Conservation (phyloP, 2,329 filamentous ascomycete genomes). For the Fusarium buharicum region DNA sequence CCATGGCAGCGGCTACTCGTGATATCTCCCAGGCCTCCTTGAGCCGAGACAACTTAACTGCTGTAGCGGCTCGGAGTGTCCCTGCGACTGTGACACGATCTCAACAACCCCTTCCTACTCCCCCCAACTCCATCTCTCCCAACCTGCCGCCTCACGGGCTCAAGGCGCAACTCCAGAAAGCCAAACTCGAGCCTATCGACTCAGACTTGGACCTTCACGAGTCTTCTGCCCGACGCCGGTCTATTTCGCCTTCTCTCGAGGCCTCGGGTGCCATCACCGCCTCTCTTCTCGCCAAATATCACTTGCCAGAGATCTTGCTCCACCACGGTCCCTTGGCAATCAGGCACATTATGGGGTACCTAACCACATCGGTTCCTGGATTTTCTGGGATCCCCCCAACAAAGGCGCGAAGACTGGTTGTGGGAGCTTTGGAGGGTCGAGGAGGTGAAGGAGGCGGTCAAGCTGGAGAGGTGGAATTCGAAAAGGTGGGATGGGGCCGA, state of each 20-base stretch:
- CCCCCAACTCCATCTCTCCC: conserved; percentile 94
- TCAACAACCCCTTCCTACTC: conserved; percentile 80
- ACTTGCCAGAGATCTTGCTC: conserved; percentile 90
- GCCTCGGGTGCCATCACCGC: conserved; percentile 85
- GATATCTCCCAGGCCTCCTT: conserved; percentile 71
- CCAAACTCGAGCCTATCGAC: conserved; percentile 73
- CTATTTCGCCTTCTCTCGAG: conserved; percentile 68
- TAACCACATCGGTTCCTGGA: conserved; percentile 92
- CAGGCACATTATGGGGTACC: conserved; percentile 92
- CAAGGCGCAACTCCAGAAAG: conserved; percentile 72
- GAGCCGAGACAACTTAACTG: conserved; percentile 77
- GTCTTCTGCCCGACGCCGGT: conserved; percentile 48
- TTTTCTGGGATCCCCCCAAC: conserved; percentile 89
- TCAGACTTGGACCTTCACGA: conserved; percentile 90
- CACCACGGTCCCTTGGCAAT: conserved; percentile 92
- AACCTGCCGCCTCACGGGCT: conserved; percentile 83
- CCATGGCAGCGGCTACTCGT: conserved; percentile 73
- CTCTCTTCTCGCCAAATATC: conserved; percentile 84
- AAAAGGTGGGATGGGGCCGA: conserved; percentile 96
- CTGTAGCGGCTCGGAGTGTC: conserved; percentile 74
- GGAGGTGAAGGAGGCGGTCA: conserved; percentile 70
- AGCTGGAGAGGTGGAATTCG: conserved; percentile 81
- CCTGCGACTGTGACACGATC: conserved; percentile 68
- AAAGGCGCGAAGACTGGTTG: conserved; percentile 90
- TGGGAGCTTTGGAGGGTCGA: conserved; percentile 89